Conservation (phyloP, 768 basidiomycete species). For the Pleurotus djamor region DNA sequence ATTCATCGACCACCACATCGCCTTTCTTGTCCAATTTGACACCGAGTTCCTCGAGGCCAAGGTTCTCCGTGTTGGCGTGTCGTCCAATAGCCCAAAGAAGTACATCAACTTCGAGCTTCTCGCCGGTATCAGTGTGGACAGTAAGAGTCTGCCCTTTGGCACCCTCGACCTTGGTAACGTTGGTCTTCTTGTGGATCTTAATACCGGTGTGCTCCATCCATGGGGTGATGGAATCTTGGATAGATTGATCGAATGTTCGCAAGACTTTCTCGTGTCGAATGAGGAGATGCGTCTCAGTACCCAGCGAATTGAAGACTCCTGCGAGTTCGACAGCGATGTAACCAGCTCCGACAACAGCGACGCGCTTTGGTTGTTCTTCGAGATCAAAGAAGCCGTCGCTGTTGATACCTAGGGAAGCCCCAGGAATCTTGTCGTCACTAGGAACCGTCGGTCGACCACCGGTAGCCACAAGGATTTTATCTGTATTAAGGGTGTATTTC, state of each 20-base stretch:
- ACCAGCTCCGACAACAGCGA: constrained; percentile 94
- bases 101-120: constrained; percentile 80
- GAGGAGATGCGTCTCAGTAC: constrained; percentile 88
- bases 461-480: constrained; percentile 81
- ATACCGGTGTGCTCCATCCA: constrained; percentile 97
- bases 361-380: constrained; percentile 86
- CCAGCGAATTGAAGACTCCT: constrained; percentile 88
- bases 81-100: constrained; percentile 97
- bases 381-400: constrained; percentile 98
- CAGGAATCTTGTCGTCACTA: constrained; percentile 76
- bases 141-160: constrained; percentile 69
- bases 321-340: constrained; percentile 98
- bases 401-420: constrained; percentile 86
- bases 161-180: constrained; percentile 77
- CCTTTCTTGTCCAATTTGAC: constrained; percentile 77
- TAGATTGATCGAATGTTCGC: constrained; percentile 85
- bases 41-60: constrained; percentile 78
- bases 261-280: constrained; percentile 90
- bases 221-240: constrained; percentile 82
- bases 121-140: constrained; percentile 73
- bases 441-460: constrained; percentile 87
- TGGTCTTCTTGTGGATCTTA: constrained; percentile 76
- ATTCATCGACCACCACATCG: constrained; percentile 89
- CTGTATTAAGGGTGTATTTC: constrained; percentile 71
- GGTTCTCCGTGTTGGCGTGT: constrained; percentile 69